Conservation (phyloP, 2,329 filamentous ascomycete genomes). For the Fusarium burgessii region DNA sequence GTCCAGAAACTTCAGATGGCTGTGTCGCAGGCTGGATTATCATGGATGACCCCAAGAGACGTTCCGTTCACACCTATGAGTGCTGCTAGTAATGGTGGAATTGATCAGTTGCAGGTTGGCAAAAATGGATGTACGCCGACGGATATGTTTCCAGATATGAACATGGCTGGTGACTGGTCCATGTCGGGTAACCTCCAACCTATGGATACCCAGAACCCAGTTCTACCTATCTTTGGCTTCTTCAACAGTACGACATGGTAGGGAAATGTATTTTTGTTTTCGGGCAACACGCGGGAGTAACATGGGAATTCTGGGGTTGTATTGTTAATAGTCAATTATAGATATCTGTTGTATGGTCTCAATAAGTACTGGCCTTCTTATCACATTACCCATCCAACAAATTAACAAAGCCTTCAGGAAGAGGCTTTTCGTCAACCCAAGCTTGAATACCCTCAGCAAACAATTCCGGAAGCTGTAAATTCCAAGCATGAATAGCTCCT, state of each 20-base stretch:
- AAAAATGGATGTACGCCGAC: rapidly evolving
- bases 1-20: neutral
- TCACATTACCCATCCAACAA: neutral
- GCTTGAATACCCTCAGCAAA: conserved; percentile 54
- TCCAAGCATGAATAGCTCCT: conserved; percentile 52
- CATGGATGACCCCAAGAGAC: neutral
- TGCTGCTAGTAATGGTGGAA: rapidly evolving
- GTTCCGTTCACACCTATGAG: neutral
- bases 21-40: neutral
- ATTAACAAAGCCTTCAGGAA: conserved; percentile 45
- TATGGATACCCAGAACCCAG: conserved; percentile 2
- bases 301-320: rapidly evolving
- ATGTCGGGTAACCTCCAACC: neutral
- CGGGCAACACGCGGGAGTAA: too few species aligned
- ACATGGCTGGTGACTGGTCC: neutral
- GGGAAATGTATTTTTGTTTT: rapidly evolving
- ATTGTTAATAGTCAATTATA: rapidly evolving
- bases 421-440: conserved; percentile 49
- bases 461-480: conserved; percentile 55
- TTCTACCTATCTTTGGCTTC: conserved; percentile 15
- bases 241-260: conserved; percentile 2
- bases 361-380: rapidly evolving
- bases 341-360: rapidly evolving
- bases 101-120: neutral
- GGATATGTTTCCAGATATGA: neutral